phyloP scores from a whole-genome alignment of 2,329 filamentous ascomycete genomes.

The Colletotrichum horii region DNA sequence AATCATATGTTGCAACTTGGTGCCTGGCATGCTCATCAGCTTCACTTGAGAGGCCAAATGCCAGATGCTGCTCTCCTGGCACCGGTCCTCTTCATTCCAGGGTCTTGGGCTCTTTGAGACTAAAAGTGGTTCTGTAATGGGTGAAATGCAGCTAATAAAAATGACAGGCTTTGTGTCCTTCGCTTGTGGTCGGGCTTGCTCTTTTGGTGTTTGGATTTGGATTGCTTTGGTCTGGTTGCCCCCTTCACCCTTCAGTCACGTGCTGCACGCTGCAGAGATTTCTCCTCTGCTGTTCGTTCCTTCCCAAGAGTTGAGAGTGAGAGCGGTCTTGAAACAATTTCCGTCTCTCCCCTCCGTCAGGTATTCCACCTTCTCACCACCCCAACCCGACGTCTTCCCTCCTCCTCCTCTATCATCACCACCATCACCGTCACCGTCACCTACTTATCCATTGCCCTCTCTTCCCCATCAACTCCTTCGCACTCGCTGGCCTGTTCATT shows the following conservation, averaged over 20 bases:
- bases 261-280: not conserved
- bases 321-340: not conserved
- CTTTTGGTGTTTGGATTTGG: not conserved
- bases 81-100: not conserved
- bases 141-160: not conserved
- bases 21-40: not conserved
- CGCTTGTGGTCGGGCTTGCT: not conserved
- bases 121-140: not conserved
- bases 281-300: not conserved
- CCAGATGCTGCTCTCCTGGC: not conserved
- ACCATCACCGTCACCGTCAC: not conserved
- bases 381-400: not conserved
- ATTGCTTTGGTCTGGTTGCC: not conserved
- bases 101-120: not conserved
- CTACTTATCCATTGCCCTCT: not conserved
- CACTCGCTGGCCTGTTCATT: not conserved
- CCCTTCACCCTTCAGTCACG: not conserved
- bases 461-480: not conserved
- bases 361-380: not conserved
- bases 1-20: not conserved
- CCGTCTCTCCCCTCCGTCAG: not conserved
- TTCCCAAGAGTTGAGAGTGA: not conserved
- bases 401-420: not conserved
- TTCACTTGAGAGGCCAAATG: accelerated
- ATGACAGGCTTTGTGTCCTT: not conserved